Evolutionary conservation across 2,329 filamentous ascomycete genomes (phyloP).

Genomic region (Botryotinia calthae): DNA sequence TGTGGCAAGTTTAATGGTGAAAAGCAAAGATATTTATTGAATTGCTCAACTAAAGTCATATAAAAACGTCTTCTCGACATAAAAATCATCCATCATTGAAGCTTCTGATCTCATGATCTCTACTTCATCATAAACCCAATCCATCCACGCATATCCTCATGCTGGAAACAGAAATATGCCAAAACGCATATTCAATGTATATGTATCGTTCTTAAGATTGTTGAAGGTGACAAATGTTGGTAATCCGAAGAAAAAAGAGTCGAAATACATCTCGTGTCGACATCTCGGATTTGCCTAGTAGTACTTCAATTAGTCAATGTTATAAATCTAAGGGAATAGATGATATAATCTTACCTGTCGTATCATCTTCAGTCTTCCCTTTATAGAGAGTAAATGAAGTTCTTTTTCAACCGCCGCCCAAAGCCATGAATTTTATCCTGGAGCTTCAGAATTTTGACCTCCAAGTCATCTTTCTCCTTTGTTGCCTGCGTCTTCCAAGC

Average conservation of each 20-base stretch:
- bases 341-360: neutral
- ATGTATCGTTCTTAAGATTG: too few species aligned
- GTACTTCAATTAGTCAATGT: neutral
- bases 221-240: neutral
- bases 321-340: neutral
- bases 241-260: neutral
- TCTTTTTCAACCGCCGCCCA: neutral
- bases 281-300: neutral
- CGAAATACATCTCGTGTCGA: neutral
- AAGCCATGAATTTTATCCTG: rapidly evolving
- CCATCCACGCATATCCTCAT: neutral
- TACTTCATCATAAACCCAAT: neutral
- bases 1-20: neutral
- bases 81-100: neutral
- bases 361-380: neutral
- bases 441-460: neutral
- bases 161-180: neutral
- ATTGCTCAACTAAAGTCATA: neutral
- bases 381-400: neutral
- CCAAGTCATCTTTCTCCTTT: neutral
- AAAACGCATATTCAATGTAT: neutral
- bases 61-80: neutral
- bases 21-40: neutral
- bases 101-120: neutral
- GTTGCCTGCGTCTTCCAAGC: neutral